Evolutionary conservation across 1,139 yeast species (phyloP).

Genomic region (Sugiyamaella japonica): DNA sequence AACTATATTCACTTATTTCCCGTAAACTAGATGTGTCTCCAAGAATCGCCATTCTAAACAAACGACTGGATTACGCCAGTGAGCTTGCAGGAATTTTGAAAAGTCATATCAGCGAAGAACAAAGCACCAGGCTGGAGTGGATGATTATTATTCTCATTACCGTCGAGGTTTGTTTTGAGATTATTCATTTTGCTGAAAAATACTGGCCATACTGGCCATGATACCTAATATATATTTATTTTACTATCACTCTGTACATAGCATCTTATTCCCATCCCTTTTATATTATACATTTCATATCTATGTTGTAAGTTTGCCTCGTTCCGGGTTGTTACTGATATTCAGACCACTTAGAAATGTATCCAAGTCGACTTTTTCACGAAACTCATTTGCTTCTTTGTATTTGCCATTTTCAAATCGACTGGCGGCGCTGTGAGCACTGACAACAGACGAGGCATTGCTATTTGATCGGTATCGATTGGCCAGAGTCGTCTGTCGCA

Average conservation of each 20-base stretch:
- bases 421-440: conserved; percentile 19
- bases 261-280: background rate
- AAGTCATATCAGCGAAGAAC: conserved; percentile 72
- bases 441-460: conserved; percentile 9
- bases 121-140: conserved; percentile 80
- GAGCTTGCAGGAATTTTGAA: conserved; percentile 82
- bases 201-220: conserved; percentile 27
- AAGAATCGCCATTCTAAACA: conserved; percentile 73
- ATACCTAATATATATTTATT: background rate
- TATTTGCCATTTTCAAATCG: background rate
- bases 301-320: conserved; percentile 28
- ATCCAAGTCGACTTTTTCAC: conserved; percentile 26
- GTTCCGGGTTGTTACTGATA: conserved; percentile 18
- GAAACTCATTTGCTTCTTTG: conserved; percentile 15
- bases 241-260: conserved; percentile 10
- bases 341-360: conserved; percentile 26
- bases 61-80: conserved; percentile 85
- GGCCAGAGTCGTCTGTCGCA: background rate
- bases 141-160: conserved; percentile 77
- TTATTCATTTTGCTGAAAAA: conserved; percentile 58
- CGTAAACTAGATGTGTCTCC: conserved; percentile 72
- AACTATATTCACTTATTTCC: conserved; percentile 68
- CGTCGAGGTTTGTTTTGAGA: conserved; percentile 82
- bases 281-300: background rate
- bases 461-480: conserved; percentile 9